phyloP scores from a whole-genome alignment of 306 rosid species.

The Cucurbita argyrosperma region DNA sequence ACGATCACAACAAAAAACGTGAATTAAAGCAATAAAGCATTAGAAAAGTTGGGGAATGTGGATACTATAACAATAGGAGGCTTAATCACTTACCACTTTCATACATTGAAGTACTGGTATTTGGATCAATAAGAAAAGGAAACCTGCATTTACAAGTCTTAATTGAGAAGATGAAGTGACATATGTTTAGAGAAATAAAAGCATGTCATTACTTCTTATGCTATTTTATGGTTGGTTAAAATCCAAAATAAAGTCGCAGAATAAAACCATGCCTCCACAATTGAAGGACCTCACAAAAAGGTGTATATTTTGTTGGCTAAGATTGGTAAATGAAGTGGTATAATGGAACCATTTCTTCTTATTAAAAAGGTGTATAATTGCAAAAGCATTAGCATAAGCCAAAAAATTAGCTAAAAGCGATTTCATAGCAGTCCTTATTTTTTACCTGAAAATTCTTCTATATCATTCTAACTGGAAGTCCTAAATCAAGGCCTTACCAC shows the following conservation, averaged over 20 bases:
- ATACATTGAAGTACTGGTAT: constrained; percentile 45
- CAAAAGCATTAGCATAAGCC: neutral
- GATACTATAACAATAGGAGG: neutral
- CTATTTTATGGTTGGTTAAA: neutral
- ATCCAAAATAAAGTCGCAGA: neutral
- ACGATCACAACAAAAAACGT: neutral
- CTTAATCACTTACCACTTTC: constrained; percentile 61
- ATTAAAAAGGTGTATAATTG: neutral
- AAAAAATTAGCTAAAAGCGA: neutral
- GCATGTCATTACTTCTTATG: neutral
- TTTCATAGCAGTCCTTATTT: neutral
- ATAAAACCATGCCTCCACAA: neutral
- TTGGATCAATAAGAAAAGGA: constrained; percentile 76
- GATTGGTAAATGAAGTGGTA: neutral
- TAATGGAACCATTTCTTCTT: neutral
- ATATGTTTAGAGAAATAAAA: neutral
- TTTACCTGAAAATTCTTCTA: neutral
- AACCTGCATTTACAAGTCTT: constrained; percentile 39
- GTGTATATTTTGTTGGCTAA: neutral
- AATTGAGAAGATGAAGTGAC: neutral
- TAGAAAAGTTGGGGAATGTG: neutral
- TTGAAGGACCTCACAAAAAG: neutral
- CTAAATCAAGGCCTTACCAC: neutral
- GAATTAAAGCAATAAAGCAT: neutral
- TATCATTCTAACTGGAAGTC: neutral